phyloP scores from a whole-genome alignment of 108 stramenopile species.

The Conticribra weissflogii region DNA sequence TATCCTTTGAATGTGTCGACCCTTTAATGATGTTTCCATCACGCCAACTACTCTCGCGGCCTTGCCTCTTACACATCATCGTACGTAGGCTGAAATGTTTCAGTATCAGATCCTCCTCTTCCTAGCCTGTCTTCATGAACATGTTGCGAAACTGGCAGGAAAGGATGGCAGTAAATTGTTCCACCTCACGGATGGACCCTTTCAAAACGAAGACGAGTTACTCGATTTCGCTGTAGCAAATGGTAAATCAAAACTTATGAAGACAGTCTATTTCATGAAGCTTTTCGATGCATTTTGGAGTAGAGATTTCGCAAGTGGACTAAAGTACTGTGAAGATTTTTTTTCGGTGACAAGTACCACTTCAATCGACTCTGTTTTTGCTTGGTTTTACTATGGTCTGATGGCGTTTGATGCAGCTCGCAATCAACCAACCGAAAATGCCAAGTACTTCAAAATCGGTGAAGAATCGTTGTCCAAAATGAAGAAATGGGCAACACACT shows the following conservation, averaged over 20 bases:
- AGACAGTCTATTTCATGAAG: background rate
- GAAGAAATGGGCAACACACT: background rate
- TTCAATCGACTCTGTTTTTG: background rate
- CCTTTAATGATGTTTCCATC: too few relatives aligned
- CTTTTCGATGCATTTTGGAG: background rate
- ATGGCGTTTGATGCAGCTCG: background rate
- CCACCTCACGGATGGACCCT: background rate
- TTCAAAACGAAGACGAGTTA: background rate
- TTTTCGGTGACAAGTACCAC: background rate
- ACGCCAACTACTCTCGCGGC: too few relatives aligned
- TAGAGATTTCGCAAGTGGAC: background rate
- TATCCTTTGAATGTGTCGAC: too few relatives aligned
- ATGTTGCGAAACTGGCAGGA: background rate
- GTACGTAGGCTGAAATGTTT: background rate
- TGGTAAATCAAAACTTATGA: background rate
- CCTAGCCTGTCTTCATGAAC: background rate
- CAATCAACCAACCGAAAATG: background rate
- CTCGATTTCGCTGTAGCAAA: background rate
- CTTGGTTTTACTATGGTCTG: background rate
- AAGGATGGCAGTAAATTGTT: background rate
- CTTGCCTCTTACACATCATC: too few relatives aligned
- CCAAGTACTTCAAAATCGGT: background rate
- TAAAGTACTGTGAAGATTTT: background rate
- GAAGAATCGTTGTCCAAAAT: background rate
- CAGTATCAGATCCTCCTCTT: background rate